Percentiles rank a stretch among this genome's conserved stretches.
phyloP scores from a whole-genome alignment of 2,329 filamentous ascomycete genomes.

The Verticillium klebahnii region DNA sequence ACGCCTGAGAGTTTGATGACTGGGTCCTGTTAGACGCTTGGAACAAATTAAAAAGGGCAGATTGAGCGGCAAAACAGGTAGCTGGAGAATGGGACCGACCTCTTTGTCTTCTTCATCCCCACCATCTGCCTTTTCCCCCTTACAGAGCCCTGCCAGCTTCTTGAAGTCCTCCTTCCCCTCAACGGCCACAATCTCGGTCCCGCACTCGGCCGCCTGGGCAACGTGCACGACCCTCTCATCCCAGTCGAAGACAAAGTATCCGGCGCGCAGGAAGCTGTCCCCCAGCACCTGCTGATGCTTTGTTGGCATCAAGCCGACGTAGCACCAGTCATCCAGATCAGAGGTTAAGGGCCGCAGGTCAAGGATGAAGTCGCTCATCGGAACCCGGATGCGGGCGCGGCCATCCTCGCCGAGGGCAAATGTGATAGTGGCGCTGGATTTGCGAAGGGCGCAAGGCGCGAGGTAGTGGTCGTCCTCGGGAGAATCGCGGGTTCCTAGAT shows the following conservation, averaged over 20 bases:
- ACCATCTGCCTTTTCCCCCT: background rate
- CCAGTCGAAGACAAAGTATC: slow-evolving; percentile 43
- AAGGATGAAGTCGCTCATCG: slow-evolving; percentile 46
- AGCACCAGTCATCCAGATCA: slow-evolving; percentile 27
- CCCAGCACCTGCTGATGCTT: slow-evolving; percentile 39
- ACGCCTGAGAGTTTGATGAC: slow-evolving; percentile 14
- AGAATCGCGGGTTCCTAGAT: slow-evolving; percentile 32
- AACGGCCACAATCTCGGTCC: slow-evolving; percentile 30
- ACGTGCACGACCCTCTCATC: slow-evolving; percentile 36
- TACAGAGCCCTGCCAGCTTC: slow-evolving; percentile 27
- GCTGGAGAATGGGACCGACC: too few relatives aligned
- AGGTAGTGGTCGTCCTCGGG: slow-evolving; percentile 38
- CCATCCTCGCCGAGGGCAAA: slow-evolving; percentile 40
- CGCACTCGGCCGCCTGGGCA: slow-evolving; percentile 36
- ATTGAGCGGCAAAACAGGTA: too few relatives aligned
- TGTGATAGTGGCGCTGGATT: slow-evolving; percentile 34
- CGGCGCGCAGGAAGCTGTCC: slow-evolving; percentile 36
- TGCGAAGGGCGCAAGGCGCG: slow-evolving; percentile 35
- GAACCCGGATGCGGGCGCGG: slow-evolving; percentile 27
- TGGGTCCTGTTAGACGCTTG: too few relatives aligned
- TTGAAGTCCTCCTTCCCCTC: slow-evolving; percentile 29
- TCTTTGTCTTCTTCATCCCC: too few relatives aligned
- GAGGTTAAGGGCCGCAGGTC: slow-evolving; percentile 23
- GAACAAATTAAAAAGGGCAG: too few relatives aligned
- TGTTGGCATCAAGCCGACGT: slow-evolving; percentile 34